Conservation (phyloP, 257 asterid species). For the Ballota nigra region DNA sequence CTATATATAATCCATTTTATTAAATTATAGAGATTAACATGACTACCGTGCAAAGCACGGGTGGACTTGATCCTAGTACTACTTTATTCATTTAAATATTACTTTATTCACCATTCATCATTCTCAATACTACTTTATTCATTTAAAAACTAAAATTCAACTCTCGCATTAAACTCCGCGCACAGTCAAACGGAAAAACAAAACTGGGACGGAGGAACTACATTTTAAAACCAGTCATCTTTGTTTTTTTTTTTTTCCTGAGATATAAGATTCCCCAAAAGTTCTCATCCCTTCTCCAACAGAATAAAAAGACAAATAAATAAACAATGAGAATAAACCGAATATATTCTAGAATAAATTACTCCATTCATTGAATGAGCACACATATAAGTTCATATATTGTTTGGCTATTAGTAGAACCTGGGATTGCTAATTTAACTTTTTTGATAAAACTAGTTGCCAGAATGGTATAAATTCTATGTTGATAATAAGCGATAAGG, state of each 20-base stretch:
- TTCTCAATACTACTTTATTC: too few relatives aligned
- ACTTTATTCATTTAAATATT: too few relatives aligned
- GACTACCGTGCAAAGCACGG: too few relatives aligned
- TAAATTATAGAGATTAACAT: too few relatives aligned
- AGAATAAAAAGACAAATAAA: not conserved
- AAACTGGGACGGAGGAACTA: too few relatives aligned
- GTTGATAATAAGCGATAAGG: constrained; percentile 18
- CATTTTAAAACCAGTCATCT: not conserved
- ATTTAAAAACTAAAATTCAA: too few relatives aligned
- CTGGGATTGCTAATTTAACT: constrained; percentile 17
- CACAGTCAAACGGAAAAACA: too few relatives aligned
- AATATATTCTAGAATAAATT: not conserved
- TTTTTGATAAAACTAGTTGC: not conserved
- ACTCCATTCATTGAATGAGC: constrained; percentile 21
- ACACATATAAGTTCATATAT: not conserved
- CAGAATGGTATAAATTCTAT: not conserved
- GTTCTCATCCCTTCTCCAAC: not conserved
- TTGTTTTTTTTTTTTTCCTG: not conserved
- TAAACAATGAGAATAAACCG: not conserved
- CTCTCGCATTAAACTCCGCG: too few relatives aligned
- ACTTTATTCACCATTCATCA: too few relatives aligned
- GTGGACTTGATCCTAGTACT: too few relatives aligned
- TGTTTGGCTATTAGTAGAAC: constrained; percentile 23
- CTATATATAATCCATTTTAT: too few relatives aligned
- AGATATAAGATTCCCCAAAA: not conserved